These are phyloP conservation scores for Proliferodiscus dingleyae DNA, from an alignment of 2,329 filamentous ascomycete genomes.

Conservation along the genomic window DNA sequence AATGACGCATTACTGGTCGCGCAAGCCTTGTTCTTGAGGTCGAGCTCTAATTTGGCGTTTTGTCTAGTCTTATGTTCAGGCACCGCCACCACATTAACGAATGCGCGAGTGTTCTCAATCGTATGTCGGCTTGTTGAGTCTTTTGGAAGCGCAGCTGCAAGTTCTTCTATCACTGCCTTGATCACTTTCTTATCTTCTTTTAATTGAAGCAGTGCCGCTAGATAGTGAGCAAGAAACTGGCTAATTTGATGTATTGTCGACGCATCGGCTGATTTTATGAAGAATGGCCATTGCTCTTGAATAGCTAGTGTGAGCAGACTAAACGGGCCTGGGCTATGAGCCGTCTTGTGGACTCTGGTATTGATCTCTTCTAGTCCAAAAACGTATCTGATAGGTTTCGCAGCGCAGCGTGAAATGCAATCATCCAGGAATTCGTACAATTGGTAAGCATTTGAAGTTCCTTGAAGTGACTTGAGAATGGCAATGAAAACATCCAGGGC, in stretches of 20 bases:
- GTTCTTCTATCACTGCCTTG: conserved; percentile 39
- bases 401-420: conserved; percentile 69
- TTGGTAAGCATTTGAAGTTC: conserved; percentile 34
- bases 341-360: conserved; percentile 33
- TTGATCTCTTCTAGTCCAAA: conserved; percentile 57
- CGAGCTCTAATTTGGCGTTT: neutral
- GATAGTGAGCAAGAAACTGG: conserved; percentile 52
- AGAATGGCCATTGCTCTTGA: conserved; percentile 73
- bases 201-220: conserved; percentile 49
- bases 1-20: conserved; percentile 16
- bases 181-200: conserved; percentile 47
- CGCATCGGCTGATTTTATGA: conserved; percentile 46
- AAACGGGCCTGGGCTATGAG: conserved; percentile 35
- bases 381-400: conserved; percentile 77
- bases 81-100: conserved; percentile 24
- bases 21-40: conserved; percentile 2
- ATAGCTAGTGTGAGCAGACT: conserved; percentile 67
- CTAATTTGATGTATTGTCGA: conserved; percentile 44
- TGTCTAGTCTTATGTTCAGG: conserved; percentile 9
- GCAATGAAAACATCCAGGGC: conserved; percentile 46
- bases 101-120: conserved; percentile 22
- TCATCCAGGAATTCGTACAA: conserved; percentile 77
- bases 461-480: conserved; percentile 26
- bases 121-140: conserved; percentile 30
- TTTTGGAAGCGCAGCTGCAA: conserved; percentile 36